Conservation (phyloP, 2,329 filamentous ascomycete species). For the Claviceps quebecensis region DNA sequence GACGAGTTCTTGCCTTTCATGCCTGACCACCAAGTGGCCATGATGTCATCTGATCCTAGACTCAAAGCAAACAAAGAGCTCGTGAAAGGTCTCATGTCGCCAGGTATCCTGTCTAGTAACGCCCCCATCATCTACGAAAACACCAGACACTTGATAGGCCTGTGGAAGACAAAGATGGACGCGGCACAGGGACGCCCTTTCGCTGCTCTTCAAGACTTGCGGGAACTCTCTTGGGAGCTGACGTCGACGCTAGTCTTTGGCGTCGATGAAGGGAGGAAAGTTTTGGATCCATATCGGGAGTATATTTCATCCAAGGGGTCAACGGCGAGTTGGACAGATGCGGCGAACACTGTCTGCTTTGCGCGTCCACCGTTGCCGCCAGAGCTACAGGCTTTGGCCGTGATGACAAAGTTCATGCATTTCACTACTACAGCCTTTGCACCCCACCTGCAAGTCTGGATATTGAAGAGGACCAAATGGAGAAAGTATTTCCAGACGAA, state of each 20-base stretch:
- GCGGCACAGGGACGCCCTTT: slow-evolving; percentile 16
- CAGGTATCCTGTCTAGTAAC: slow-evolving; percentile 13
- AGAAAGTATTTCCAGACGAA: slow-evolving; percentile 4
- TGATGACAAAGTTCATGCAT: not conserved
- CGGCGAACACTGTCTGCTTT: not conserved
- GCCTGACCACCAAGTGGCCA: slow-evolving; percentile 15
- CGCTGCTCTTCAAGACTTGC: slow-evolving; percentile 15
- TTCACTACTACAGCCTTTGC: not conserved
- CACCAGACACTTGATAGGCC: slow-evolving; percentile 13
- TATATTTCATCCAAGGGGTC: not conserved
- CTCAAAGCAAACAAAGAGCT: slow-evolving; percentile 16
- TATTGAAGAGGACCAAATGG: slow-evolving; percentile 3
- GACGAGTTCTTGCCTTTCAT: not conserved
- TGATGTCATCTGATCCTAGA: slow-evolving; percentile 12
- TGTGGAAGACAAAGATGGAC: slow-evolving; percentile 18
- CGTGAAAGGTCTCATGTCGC: slow-evolving; percentile 17
- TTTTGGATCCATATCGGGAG: not conserved
- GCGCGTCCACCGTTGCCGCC: not conserved
- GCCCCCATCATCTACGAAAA: slow-evolving; percentile 18
- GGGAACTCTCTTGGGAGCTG: slow-evolving; percentile 16
- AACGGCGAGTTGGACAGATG: not conserved
- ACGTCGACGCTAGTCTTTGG: slow-evolving; percentile 8
- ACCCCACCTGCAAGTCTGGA: slow-evolving; percentile 16
- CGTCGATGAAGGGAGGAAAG: not conserved
- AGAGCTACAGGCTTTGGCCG: not conserved